Evolutionary conservation across 257 asterid species (phyloP), one percentile per base, ranked within the genome.

Genomic region (Datura wrightii): DNA sequence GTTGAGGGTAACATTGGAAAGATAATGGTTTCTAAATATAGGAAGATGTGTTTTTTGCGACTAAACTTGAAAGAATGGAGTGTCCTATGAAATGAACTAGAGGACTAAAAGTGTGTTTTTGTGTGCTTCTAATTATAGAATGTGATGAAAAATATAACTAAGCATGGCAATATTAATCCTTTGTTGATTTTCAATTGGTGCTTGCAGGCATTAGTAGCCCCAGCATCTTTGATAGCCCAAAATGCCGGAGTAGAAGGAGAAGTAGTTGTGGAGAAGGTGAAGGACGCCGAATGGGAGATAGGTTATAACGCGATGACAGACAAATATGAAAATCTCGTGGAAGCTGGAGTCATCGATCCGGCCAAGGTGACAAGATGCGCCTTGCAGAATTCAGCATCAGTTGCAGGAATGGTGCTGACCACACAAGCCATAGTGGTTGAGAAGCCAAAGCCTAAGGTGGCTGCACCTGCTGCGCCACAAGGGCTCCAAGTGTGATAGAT

Each of bases 171-270:
- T 58, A 7, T 74, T 48, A 74, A 24, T 24, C n/a, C 19, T 46
- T 11, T 31, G 62, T 65, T 41, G 48, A 60, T 14, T 34, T 42
- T 14, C 72, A 41, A 7, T 13, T 56, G 6, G 8, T 83, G 60
- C 1, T 55, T 67, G 79, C 90, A 96, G 99, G 99, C 98, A 8
- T 83, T 97, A 37, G 85, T 95, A 48, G 89, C 98, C 65, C 98
- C 99, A 1, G 95, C 98, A 13, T 81, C 96, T 66, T 83, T 97
- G 94, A 97, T 97, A 2, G 98, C 99, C 9, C 92, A 92, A 70
- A 97, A 97, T 60, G 98, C 99, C 1, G 98, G 99, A n/a, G 87
- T 97, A 16, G 99, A 97, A 86, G 99, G 99, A 1, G 99, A 97
- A 91, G 99, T 97, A 72, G 97, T 97, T 0, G 99, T 97, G 42